phyloP scores from a whole-genome alignment of 164 flowering plant species.

The Pachysandra terminalis region DNA sequence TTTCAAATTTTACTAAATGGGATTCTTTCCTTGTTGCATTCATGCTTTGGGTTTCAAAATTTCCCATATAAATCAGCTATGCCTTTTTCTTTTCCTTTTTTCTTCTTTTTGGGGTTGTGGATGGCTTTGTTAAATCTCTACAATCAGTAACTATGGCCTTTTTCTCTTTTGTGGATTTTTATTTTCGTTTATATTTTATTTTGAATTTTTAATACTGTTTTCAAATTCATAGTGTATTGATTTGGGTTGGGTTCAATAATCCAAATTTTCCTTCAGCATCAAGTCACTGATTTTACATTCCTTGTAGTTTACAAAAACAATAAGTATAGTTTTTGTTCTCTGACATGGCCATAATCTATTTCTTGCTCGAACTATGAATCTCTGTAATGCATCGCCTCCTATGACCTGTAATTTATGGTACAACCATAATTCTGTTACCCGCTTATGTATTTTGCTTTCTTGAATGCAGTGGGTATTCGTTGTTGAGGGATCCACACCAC shows the following conservation, averaged over 20 bases:
- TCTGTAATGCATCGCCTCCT: not conserved
- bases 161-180: not conserved
- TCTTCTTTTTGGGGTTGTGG: not conserved
- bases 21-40: too few relatives aligned
- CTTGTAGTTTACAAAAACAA: not conserved
- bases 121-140: not conserved
- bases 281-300: not conserved
- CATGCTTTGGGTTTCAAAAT: too few relatives aligned
- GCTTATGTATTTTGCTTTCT: constrained; percentile 4
- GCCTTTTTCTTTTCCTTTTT: not conserved
- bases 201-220: not conserved
- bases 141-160: too few relatives aligned
- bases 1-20: too few relatives aligned
- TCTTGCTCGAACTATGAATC: not conserved
- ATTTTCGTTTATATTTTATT: too few relatives aligned
- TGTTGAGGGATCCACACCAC: constrained; percentile 77
- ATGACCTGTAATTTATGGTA: not conserved
- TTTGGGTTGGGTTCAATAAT: not conserved
- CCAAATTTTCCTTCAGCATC: not conserved
- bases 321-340: not conserved
- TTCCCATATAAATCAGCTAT: too few relatives aligned
- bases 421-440: not conserved
- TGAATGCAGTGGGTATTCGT: constrained; percentile 55
- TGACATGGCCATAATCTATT: not conserved
- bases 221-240: not conserved